phyloP scores from a whole-genome alignment of 768 basidiomycete genomes.

The Termitomyces sp. region DNA sequence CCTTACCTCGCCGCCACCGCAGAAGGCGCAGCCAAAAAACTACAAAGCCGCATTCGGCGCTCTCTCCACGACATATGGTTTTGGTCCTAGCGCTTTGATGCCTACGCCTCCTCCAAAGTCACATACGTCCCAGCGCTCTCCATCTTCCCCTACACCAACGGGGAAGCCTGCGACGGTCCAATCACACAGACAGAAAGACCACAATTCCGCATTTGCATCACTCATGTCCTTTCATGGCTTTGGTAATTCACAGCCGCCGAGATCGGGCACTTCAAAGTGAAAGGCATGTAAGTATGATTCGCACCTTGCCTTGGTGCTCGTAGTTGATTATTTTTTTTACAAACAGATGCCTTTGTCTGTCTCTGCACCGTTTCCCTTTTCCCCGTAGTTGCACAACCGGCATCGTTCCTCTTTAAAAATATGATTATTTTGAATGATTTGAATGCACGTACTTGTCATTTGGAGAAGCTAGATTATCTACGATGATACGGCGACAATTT shows the following conservation, averaged over 20 bases:
- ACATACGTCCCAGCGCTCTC: not conserved
- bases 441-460: not conserved
- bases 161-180: not conserved
- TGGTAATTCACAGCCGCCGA: not conserved
- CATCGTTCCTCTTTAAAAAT: no score
- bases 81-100: conserved; percentile 1
- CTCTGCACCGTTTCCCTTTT: no score
- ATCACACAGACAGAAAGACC: conserved; percentile 6
- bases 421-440: not conserved
- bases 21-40: conserved; percentile 11
- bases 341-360: not conserved
- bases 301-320: not conserved
- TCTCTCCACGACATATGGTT: conserved; percentile 17
- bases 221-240: conserved; percentile 11
- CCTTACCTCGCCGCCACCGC: not conserved
- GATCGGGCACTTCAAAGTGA: not conserved
- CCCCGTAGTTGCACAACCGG: not conserved
- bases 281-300: not conserved
- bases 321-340: not conserved
- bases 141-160: not conserved
- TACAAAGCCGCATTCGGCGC: conserved; percentile 19
- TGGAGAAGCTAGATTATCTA: not conserved
- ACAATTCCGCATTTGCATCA: conserved; percentile 8
- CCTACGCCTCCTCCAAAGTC: not conserved
- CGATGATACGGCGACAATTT: not conserved